Percentiles rank a stretch among this genome's conserved stretches.
Conservation (phyloP, 2,329 filamentous ascomycete species). For the Aspergillus alliaceus region DNA sequence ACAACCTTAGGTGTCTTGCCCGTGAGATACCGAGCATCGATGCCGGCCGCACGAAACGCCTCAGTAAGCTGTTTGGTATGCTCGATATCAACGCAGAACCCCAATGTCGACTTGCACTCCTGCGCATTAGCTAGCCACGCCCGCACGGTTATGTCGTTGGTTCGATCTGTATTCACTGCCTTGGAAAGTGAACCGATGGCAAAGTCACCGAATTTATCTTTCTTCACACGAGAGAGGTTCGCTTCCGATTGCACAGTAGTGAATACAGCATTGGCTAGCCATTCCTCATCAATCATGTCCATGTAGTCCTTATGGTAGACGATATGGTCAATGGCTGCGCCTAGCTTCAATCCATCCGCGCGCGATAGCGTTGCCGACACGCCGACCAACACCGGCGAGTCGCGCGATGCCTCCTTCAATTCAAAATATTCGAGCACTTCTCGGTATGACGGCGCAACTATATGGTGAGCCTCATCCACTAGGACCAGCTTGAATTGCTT, state of each 20-base stretch:
- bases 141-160: slow-evolving; percentile 81
- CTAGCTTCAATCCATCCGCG: slow-evolving; percentile 80
- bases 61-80: slow-evolving; percentile 76
- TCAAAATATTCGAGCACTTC: slow-evolving; percentile 76
- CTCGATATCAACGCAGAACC: slow-evolving; percentile 88
- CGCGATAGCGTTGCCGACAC: slow-evolving; percentile 82
- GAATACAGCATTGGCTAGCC: slow-evolving; percentile 89
- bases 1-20: slow-evolving; percentile 71
- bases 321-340: slow-evolving; percentile 86
- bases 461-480: slow-evolving; percentile 96
- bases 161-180: slow-evolving; percentile 76
- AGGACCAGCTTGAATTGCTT: slow-evolving; percentile 80
- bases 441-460: slow-evolving; percentile 81
- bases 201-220: slow-evolving; percentile 72
- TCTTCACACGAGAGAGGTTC: slow-evolving; percentile 71
- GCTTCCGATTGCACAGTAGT: slow-evolving; percentile 85
- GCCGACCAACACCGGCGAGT: slow-evolving; percentile 72
- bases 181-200: slow-evolving; percentile 72
- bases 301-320: slow-evolving; percentile 88
- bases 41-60: slow-evolving; percentile 72
- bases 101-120: slow-evolving; percentile 77
- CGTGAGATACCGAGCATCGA: slow-evolving; percentile 86
- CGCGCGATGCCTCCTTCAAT: slow-evolving; percentile 53
- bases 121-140: slow-evolving; percentile 79
- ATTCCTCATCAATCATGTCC: slow-evolving; percentile 84